Base-by-base conservation (phyloP, 2,329 filamentous ascomycete species). In the Alternaria gansuensis region DNA sequence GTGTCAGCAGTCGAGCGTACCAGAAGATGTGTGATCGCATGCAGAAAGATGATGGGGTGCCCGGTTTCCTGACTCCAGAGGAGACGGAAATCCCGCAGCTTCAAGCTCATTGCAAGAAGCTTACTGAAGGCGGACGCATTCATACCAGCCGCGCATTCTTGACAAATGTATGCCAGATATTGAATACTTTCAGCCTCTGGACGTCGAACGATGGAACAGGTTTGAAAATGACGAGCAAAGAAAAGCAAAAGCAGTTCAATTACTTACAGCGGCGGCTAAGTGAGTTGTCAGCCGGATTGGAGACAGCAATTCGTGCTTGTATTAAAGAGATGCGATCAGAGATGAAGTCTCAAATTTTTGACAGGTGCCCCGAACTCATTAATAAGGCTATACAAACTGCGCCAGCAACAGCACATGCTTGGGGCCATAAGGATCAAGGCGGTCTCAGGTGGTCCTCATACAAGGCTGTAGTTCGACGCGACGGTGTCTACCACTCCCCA, bases 1-100 rank as follows among this genome's bases (percentile, higher is more conserved):
- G 87, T 60, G 84, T 90, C 14, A 87, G 85, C 57, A 85, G 84
- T 45, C 78, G 84, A 43, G 87, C 83, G 0, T 90, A 88, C 53
- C 87, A 90, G 64, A 86, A 87, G 65, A 74, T 90, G n/a, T 78
- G 79, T 37, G 85, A 84, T 1, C 80, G 84, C 3, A 68, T 88
- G 8, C 70, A 78, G 51, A 83, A 84, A 41, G 87, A 90, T 52
- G 75, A 78, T 2, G 65, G 76, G 10, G 79, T 85, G 2, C 74
- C 80, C 11, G 86, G 87, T 0, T 90, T 88, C 68, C 71, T 73
- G 1, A 72, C 77, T 3, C 39, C 77, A 0, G 79, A 85, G 2
- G 82, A 89, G 57, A 90, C 87, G 0, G 86, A 85, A 54, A 66
- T 77, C 14, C 86, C 86, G 1, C 79, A 82, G 41, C 78, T 90